phyloP scores from a whole-genome alignment of 768 basidiomycete species.

The Astraeus odoratus region DNA sequence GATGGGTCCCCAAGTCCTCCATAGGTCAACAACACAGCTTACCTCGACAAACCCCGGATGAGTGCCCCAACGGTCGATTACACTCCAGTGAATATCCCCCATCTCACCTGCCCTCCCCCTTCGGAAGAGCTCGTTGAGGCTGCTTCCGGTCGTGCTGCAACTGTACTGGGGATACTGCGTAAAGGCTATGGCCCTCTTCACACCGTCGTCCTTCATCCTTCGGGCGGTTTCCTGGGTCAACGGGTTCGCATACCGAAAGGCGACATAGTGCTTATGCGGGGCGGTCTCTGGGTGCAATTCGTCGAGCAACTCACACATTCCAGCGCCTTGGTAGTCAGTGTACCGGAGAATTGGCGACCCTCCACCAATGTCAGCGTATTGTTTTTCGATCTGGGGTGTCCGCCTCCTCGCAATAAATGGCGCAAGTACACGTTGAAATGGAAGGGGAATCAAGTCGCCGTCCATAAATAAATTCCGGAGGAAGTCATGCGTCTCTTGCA shows the following conservation, averaged over 20 bases:
- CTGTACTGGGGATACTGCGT: conserved; percentile 99
- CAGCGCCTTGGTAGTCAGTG: conserved; percentile 81
- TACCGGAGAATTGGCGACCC: conserved; percentile 94
- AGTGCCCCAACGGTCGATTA: conserved; percentile 97
- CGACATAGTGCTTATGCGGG: conserved; percentile 93
- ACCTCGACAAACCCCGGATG: conserved; percentile 94
- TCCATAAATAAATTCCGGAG: conserved; percentile 88
- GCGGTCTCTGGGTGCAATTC: conserved; percentile 91
- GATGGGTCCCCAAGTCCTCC: background rate
- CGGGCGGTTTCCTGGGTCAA: conserved; percentile 76
- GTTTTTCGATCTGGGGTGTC: conserved; percentile 88
- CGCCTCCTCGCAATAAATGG: conserved; percentile 85
- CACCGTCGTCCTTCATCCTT: conserved; percentile 86
- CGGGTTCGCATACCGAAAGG: conserved; percentile 90
- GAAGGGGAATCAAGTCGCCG: conserved; percentile 90
- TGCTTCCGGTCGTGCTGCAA: conserved; percentile 97
- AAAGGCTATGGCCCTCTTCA: conserved; percentile 89
- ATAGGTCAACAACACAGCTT: conserved; percentile 15
- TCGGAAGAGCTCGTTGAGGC: conserved; percentile 86
- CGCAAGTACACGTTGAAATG: conserved; percentile 83
- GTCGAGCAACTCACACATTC: conserved; percentile 86
- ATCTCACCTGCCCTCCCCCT: conserved; percentile 53
- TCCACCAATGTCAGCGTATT: conserved; percentile 92
- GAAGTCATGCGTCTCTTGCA: conserved; percentile 89
- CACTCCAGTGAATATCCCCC: conserved; percentile 85